These are phyloP conservation scores for Didymella pinodella DNA, from an alignment of 2,329 filamentous ascomycete species.

Conservation along the genomic window DNA sequence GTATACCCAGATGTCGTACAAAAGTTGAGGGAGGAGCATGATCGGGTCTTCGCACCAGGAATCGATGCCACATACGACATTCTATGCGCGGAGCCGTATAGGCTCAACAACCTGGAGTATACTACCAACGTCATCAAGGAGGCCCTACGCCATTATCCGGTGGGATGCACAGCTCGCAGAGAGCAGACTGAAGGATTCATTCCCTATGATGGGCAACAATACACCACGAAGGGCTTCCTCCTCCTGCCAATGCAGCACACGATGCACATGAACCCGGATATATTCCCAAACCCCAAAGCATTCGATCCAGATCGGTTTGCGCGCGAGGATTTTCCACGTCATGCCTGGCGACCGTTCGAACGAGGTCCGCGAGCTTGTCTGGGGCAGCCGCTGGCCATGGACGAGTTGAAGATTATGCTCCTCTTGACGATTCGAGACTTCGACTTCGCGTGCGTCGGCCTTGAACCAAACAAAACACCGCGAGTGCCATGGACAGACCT, in stretches of 20 bases:
- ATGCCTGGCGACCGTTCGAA: conserved; percentile 65
- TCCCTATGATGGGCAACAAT: conserved; percentile 51
- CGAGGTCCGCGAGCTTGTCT: conserved; percentile 64
- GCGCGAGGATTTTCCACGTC: conserved; percentile 53
- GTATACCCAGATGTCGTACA: conserved; percentile 36
- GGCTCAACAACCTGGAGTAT: conserved; percentile 62
- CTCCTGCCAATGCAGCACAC: conserved; percentile 53
- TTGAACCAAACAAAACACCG: conserved; percentile 39
- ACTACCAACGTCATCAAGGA: conserved; percentile 63
- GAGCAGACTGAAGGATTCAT: conserved; percentile 49
- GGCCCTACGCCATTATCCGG: conserved; percentile 61
- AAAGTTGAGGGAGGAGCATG: conserved; percentile 58
- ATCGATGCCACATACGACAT: conserved; percentile 47
- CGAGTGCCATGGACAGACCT: conserved; percentile 38
- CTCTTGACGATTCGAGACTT: conserved; percentile 60
- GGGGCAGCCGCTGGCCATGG: conserved; percentile 64
- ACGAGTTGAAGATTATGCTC: conserved; percentile 61
- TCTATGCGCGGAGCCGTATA: conserved; percentile 54
- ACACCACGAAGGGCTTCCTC: conserved; percentile 56
- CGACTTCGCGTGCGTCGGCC: conserved; percentile 52
- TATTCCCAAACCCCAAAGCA: conserved; percentile 37
- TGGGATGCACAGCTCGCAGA: conserved; percentile 56
- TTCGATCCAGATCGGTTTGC: conserved; percentile 50
- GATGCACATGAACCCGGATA: conserved; percentile 43
- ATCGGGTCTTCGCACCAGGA: conserved; percentile 59